Evolutionary conservation across 176 grass and related monocot species (phyloP).

Genomic region (Themeda triandra): DNA sequence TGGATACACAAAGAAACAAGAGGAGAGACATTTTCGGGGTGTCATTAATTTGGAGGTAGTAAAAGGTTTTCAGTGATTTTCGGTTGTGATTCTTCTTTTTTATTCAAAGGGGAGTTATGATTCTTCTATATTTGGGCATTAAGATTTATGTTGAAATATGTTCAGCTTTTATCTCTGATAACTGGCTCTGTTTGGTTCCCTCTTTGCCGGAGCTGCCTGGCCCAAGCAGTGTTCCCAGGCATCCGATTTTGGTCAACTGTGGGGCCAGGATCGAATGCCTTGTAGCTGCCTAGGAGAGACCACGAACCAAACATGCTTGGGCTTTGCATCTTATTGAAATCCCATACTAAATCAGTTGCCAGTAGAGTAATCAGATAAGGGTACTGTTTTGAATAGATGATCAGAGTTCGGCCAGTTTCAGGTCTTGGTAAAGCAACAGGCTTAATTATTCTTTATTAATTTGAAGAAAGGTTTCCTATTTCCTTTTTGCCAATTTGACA

Average conservation of each 20-base stretch:
- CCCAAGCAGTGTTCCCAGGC: no score
- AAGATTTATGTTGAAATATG: not conserved
- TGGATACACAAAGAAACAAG: constrained; percentile 90
- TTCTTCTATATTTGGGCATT: not conserved
- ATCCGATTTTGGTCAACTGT: no score
- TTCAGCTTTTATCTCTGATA: not conserved
- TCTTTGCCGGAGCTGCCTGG: no score
- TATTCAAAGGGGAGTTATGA: not conserved
- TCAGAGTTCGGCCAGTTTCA: not conserved
- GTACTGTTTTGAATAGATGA: not conserved
- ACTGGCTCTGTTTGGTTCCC: no score
- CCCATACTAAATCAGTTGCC: not conserved
- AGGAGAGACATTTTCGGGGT: constrained; percentile 77
- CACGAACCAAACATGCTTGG: not conserved
- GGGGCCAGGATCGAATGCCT: no score
- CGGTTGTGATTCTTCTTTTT: not conserved
- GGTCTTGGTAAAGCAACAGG: not conserved
- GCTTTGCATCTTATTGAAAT: constrained; percentile 6
- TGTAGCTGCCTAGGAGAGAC: no score
- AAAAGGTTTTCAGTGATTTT: not conserved
- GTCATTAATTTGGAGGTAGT: constrained; percentile 82
- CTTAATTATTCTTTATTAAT: not conserved
- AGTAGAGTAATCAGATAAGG: not conserved
- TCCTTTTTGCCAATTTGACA: not conserved
- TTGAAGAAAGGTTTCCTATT: not conserved